These are phyloP conservation scores for Acacia melanoxylon DNA, from an alignment of 306 rosid genomes.

Conservation along the genomic window DNA sequence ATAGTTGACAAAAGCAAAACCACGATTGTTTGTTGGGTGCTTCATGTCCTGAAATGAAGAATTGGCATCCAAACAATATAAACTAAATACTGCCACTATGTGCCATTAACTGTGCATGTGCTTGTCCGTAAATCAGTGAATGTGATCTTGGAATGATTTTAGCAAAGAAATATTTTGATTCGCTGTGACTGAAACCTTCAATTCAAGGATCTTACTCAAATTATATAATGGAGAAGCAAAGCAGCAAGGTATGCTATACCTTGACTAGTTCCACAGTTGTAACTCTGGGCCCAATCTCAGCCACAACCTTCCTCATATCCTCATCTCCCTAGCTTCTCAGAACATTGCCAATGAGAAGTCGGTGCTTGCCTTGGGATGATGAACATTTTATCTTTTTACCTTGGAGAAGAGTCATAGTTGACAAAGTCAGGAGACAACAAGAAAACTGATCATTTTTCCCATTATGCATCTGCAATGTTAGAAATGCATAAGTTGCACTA, in stretches of 20 bases:
- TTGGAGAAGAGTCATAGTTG: constrained; percentile 42
- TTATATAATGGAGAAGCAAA: neutral
- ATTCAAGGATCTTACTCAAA: neutral
- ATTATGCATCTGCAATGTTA: constrained; percentile 18
- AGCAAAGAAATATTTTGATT: constrained; percentile 4
- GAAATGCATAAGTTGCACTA: constrained; percentile 5
- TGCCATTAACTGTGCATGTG: constrained; percentile 1
- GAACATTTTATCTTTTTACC: constrained; percentile 89
- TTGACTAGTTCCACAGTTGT: constrained; percentile 79
- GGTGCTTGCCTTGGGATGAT: constrained; percentile 90
- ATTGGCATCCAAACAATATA: constrained; percentile 25
- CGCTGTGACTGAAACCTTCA: neutral
- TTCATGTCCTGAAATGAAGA: constrained; percentile 73
- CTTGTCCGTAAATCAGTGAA: neutral
- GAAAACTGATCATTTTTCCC: neutral
- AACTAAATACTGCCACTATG: constrained; percentile 2
- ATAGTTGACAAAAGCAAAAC: constrained; percentile 94
- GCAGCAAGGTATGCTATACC: constrained; percentile 51
- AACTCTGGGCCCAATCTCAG: constrained; percentile 85
- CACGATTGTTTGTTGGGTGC: constrained; percentile 78
- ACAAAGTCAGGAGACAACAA: constrained; percentile 25
- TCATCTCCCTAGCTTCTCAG: constrained; percentile 91
- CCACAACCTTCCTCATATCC: constrained; percentile 77
- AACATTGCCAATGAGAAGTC: constrained; percentile 92
- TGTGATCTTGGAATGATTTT: neutral